Percentiles rank a stretch among this genome's conserved stretches.
Evolutionary conservation across 2,329 filamentous ascomycete species (phyloP).

Genomic region (Colletotrichum limetticola): DNA sequence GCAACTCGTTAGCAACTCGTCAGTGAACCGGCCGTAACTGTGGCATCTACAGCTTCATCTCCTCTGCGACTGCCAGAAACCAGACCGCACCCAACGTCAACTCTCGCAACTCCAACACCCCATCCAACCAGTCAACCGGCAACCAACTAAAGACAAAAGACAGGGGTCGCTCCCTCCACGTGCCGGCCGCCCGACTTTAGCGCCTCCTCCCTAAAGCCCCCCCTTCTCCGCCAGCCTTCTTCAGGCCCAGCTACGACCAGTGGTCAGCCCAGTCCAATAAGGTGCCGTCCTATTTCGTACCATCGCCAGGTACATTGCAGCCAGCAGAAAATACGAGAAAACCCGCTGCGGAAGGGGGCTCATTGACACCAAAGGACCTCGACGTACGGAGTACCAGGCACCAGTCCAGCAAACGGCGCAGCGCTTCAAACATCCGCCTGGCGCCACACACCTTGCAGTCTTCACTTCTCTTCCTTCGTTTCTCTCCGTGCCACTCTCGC

Average conservation of each 20-base stretch:
- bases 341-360: neutral
- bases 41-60: no score
- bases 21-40: no score
- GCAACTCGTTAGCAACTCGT: no score
- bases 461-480: neutral
- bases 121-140: neutral
- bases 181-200: conserved; percentile 25
- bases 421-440: conserved; percentile 3
- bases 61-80: no score
- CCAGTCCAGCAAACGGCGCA: conserved; percentile 5
- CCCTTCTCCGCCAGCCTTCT: conserved; percentile 10
- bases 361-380: neutral
- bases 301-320: neutral
- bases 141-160: neutral
- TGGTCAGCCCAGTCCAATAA: neutral
- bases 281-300: conserved; percentile 3
- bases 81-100: no score
- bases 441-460: conserved; percentile 5
- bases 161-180: neutral
- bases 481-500: neutral
- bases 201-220: neutral
- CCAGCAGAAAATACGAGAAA: conserved; percentile 15
- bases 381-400: neutral
- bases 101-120: neutral
- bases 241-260: neutral